Conservation (phyloP, 2,329 filamentous ascomycete genomes). For the Zymoseptoria crescenta region DNA sequence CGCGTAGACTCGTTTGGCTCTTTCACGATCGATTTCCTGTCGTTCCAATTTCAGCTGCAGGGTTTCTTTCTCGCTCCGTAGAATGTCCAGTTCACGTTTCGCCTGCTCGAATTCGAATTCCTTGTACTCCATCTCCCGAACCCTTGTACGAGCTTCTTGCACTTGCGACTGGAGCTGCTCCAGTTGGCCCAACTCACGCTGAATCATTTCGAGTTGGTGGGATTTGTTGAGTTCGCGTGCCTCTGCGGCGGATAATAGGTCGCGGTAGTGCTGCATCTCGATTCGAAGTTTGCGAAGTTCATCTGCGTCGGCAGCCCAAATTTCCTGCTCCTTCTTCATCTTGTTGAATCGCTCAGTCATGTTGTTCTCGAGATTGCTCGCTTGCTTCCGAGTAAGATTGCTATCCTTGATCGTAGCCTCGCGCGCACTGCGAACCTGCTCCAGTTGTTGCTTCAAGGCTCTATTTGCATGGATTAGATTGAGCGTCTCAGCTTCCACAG, state of each 20-base stretch:
- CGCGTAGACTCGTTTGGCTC: constrained; percentile 41
- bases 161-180: constrained; percentile 53
- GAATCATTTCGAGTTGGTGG: constrained; percentile 56
- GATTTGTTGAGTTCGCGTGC: constrained; percentile 57
- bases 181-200: constrained; percentile 54
- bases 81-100: constrained; percentile 50
- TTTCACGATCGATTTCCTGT: constrained; percentile 44
- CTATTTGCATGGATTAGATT: constrained; percentile 72
- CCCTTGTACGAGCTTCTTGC: constrained; percentile 50
- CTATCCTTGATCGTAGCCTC: constrained; percentile 28
- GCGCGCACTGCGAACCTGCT: constrained; percentile 28
- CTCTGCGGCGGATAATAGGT: constrained; percentile 57
- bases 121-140: constrained; percentile 56
- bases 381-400: constrained; percentile 48
- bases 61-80: constrained; percentile 52
- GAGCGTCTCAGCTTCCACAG: constrained; percentile 73
- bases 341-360: constrained; percentile 25
- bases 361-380: constrained; percentile 63
- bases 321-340: constrained; percentile 29
- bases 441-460: constrained; percentile 60
- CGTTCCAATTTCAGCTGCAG: constrained; percentile 51
- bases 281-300: constrained; percentile 48
- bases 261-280: constrained; percentile 58
- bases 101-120: constrained; percentile 53
- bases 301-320: constrained; percentile 46